Evolutionary conservation across 176 grass and related monocot genomes (phyloP).

Genomic region (Aegilops umbellulata): DNA sequence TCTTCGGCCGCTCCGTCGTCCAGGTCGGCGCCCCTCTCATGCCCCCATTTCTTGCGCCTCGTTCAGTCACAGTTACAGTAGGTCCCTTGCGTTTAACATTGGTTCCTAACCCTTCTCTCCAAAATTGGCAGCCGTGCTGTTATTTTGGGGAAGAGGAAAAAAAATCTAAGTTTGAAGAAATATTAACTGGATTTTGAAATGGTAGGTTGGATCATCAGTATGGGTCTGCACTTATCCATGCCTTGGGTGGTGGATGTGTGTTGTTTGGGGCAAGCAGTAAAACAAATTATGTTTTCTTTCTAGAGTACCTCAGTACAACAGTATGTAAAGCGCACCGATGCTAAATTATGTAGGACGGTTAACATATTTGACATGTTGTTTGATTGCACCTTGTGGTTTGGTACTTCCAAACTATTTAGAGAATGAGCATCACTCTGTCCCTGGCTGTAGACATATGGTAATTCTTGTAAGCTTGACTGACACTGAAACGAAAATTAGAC

Average conservation of each 20-base stretch:
- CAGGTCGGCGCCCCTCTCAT: conserved; percentile 40
- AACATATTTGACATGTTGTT: neutral
- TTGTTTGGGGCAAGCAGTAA: neutral
- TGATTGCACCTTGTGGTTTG: neutral
- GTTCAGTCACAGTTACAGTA: neutral
- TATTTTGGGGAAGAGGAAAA: neutral
- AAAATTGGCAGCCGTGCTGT: no score
- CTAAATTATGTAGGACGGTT: neutral
- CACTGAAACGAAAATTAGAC: neutral
- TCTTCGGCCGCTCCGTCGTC: conserved; percentile 58
- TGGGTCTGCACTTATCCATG: neutral
- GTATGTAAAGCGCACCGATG: neutral
- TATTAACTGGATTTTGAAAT: neutral
- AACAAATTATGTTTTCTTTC: no score
- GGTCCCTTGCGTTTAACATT: neutral
- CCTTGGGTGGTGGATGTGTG: neutral
- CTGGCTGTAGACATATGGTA: neutral
- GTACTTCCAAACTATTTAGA: neutral
- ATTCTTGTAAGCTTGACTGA: neutral
- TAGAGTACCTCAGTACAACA: neutral
- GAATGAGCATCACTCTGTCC: neutral
- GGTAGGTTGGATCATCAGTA: neutral
- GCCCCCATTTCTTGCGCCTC: neutral
- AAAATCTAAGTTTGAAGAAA: neutral
- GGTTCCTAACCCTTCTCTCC: no score